Percentiles rank a stretch among this genome's conserved stretches.
Evolutionary conservation across 2,329 filamentous ascomycete species (phyloP).

Genomic region (Pyricularia grisea): DNA sequence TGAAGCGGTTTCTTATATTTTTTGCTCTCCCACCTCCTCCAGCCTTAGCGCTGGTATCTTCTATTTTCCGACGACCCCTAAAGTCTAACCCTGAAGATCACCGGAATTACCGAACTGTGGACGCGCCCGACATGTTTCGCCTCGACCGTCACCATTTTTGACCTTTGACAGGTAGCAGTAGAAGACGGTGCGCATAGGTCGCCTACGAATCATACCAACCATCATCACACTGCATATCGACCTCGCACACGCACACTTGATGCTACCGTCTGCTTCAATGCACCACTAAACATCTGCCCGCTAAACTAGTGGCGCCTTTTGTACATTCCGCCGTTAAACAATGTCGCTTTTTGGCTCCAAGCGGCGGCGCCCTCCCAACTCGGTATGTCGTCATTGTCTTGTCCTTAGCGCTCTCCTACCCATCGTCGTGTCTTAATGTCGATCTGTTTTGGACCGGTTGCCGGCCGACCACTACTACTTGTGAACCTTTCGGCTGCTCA

Average conservation of each 20-base stretch:
- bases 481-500: neutral
- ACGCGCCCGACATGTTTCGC: neutral
- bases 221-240: neutral
- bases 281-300: neutral
- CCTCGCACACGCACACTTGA: neutral
- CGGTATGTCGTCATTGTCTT: constrained; percentile 30
- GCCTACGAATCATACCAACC: neutral
- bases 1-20: neutral
- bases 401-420: neutral
- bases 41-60: neutral
- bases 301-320: neutral
- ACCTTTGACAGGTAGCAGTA: neutral
- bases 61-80: neutral
- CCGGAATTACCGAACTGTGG: neutral
- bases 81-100: neutral
- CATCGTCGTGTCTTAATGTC: neutral
- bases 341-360: constrained; percentile 32
- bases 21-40: neutral
- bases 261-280: neutral
- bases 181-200: neutral
- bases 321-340: neutral
- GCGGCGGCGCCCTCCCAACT: constrained; percentile 36
- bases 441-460: neutral
- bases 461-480: neutral
- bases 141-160: neutral